Evolutionary conservation across 2,329 filamentous ascomycete genomes (phyloP).

Genomic region (Pochonia chlamydosporia): DNA sequence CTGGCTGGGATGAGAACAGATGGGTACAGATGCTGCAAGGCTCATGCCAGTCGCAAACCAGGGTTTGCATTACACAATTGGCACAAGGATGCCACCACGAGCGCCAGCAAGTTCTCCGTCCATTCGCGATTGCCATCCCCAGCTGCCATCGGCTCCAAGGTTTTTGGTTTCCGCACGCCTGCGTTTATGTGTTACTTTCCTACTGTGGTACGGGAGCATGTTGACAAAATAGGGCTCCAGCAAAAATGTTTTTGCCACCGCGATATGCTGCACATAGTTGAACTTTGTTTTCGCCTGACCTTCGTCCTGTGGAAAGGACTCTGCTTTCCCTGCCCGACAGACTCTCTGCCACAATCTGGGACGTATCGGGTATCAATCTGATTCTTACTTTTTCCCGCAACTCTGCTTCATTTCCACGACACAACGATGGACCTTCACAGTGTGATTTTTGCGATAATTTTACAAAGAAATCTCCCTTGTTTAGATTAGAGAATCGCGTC

Average conservation of each 20-base stretch:
- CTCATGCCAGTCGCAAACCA: background rate
- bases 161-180: background rate
- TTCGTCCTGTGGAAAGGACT: background rate
- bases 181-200: too few relatives aligned
- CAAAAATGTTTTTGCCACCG: too few relatives aligned
- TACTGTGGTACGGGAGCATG: too few relatives aligned
- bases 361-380: constrained; percentile 8
- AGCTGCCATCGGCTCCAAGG: background rate
- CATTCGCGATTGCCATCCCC: too few relatives aligned
- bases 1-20: too few relatives aligned
- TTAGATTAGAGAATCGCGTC: too few relatives aligned
- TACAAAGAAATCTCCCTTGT: too few relatives aligned
- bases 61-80: background rate
- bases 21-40: background rate
- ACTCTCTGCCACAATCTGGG: background rate
- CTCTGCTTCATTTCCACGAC: background rate
- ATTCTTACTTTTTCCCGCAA: background rate
- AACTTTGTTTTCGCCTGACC: background rate
- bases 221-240: too few relatives aligned
- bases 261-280: too few relatives aligned
- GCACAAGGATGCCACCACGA: too few relatives aligned
- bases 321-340: background rate
- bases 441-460: too few relatives aligned
- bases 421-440: background rate
- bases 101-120: background rate